A percentile compares a stretch with the other conserved stretches of the same genome.
Evolutionary conservation across 2,329 filamentous ascomycete genomes (phyloP).

Genomic region (Lecanicillium sp.): DNA sequence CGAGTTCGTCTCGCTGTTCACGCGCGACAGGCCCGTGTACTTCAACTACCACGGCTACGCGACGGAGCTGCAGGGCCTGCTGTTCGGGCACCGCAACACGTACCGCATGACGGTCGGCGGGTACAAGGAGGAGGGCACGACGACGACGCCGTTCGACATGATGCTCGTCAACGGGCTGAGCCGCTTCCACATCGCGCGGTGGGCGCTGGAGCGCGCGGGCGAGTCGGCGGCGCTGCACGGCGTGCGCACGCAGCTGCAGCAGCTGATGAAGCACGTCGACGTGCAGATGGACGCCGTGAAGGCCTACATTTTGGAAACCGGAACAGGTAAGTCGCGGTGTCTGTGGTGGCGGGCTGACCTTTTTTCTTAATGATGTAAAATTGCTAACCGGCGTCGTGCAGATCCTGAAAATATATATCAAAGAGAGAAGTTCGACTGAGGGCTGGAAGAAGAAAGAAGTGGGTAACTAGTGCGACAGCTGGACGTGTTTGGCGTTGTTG

Average conservation of each 20-base stretch:
- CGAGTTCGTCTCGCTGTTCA: slow-evolving; percentile 53
- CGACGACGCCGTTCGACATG: slow-evolving; percentile 65
- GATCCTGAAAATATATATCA: background rate
- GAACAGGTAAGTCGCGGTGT: background rate
- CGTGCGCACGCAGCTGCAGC: background rate
- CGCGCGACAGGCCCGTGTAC: slow-evolving; percentile 46
- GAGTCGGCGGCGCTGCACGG: slow-evolving; percentile 15
- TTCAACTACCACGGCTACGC: slow-evolving; percentile 66
- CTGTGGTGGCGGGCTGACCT: too few species aligned
- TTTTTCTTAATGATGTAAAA: too few species aligned
- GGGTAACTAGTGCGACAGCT: background rate
- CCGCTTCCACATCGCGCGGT: slow-evolving; percentile 52
- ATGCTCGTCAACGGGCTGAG: slow-evolving; percentile 57
- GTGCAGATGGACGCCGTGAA: background rate
- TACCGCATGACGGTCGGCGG: slow-evolving; percentile 50
- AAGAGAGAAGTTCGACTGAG: background rate
- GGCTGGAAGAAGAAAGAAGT: background rate
- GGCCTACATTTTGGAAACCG: background rate
- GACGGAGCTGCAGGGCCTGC: slow-evolving; percentile 52
- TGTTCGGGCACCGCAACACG: slow-evolving; percentile 50
- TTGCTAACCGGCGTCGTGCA: too few species aligned
- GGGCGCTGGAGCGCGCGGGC: slow-evolving; percentile 45
- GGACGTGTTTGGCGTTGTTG: background rate
- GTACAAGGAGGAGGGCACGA: slow-evolving; percentile 60
- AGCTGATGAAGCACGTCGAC: background rate